Evolutionary conservation across 2,329 filamentous ascomycete species (phyloP).

Genomic region (Sclerotinia borealis): DNA sequence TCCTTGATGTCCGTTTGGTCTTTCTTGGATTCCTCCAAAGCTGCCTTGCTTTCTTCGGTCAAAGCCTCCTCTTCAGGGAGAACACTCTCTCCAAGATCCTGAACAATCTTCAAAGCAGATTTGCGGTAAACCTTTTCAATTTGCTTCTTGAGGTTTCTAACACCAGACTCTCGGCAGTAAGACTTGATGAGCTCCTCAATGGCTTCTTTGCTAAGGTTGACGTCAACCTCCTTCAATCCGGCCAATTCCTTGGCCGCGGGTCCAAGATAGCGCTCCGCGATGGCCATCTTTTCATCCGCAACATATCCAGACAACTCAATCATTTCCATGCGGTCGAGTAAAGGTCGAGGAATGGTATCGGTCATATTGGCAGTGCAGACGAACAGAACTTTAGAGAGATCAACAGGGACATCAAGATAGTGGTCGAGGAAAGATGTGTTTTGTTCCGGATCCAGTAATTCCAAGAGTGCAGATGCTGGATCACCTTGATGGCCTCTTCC

Average conservation of each 20-base stretch:
- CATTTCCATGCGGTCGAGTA: conserved; percentile 96
- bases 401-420: conserved; percentile 97
- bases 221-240: conserved; percentile 83
- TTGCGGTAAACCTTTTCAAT: conserved; percentile 99
- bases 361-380: conserved; percentile 99
- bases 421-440: conserved; percentile 97
- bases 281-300: conserved; percentile 97
- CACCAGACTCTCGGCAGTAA: conserved; percentile 94
- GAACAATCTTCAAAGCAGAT: conserved; percentile 92
- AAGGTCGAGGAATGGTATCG: conserved; percentile 89
- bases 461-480: conserved; percentile 86
- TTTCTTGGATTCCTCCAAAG: conserved; percentile 64
- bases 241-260: conserved; percentile 92
- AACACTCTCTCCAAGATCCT: conserved; percentile 81
- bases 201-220: conserved; percentile 77
- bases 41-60: conserved; percentile 79
- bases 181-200: conserved; percentile 98
- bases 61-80: conserved; percentile 75
- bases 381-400: conserved; percentile 94
- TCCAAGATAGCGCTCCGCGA: conserved; percentile 86
- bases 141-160: conserved; percentile 97
- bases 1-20: conserved; percentile 58
- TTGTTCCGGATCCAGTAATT: conserved; percentile 92
- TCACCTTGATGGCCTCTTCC: conserved; percentile 94
- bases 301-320: conserved; percentile 96